A percentile compares a stretch with the other conserved stretches of the same genome.
These are phyloP conservation scores for Monosporascus sp. DNA, from an alignment of 2,329 filamentous ascomycete species.

Conservation along the genomic window DNA sequence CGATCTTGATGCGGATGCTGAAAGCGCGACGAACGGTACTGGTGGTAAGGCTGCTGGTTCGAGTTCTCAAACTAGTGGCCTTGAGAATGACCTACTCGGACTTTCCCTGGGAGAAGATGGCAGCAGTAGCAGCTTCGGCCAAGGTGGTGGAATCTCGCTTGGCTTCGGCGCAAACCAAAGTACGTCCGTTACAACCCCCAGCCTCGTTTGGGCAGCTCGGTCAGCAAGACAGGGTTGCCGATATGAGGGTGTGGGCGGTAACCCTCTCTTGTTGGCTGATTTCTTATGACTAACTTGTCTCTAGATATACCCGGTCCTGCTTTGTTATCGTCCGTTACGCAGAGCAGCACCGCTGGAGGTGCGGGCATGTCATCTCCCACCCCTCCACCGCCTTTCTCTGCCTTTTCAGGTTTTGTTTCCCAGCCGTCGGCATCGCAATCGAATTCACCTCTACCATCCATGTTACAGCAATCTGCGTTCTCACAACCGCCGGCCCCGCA, in stretches of 20 bases:
- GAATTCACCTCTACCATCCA: constrained; percentile 25
- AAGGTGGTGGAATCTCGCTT: constrained; percentile 77
- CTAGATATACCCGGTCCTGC: constrained; percentile 60
- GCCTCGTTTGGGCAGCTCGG: too few relatives aligned
- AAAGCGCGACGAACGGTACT: constrained; percentile 40
- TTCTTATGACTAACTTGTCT: constrained; percentile 19
- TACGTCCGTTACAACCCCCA: constrained; percentile 32
- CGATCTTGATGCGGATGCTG: constrained; percentile 69
- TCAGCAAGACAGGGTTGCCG: too few relatives aligned
- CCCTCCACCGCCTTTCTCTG: constrained; percentile 44
- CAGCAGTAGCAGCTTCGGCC: constrained; percentile 54
- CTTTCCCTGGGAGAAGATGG: constrained; percentile 68
- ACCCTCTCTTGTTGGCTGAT: not conserved
- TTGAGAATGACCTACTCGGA: constrained; percentile 89
- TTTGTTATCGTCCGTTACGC: constrained; percentile 58
- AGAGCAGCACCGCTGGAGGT: constrained; percentile 52
- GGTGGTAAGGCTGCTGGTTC: constrained; percentile 35
- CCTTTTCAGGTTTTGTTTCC: constrained; percentile 51
- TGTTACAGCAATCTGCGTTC: constrained; percentile 42
- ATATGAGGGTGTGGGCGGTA: too few relatives aligned
- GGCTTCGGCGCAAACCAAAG: constrained; percentile 68
- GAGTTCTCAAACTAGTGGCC: constrained; percentile 52
- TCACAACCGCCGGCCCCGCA: constrained; percentile 34
- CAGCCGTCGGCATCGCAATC: constrained; percentile 42
- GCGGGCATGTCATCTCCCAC: constrained; percentile 26